These are phyloP conservation scores for Aspergillus sp. DNA, from an alignment of 2,329 filamentous ascomycete species.

Conservation along the genomic window DNA sequence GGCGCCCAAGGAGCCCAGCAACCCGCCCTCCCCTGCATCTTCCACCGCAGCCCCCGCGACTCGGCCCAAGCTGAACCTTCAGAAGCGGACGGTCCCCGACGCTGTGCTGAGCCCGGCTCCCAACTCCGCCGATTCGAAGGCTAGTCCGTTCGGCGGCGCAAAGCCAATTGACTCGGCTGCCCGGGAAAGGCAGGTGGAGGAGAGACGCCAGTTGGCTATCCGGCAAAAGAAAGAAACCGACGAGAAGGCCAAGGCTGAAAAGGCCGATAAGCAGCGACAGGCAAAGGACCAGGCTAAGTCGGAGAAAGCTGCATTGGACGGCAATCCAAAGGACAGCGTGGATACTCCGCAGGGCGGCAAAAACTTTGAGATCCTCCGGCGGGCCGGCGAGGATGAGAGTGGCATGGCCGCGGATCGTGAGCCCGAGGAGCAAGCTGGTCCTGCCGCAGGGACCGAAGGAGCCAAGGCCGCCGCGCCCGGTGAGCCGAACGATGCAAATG, in stretches of 20 bases:
- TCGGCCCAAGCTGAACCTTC: constrained; percentile 76
- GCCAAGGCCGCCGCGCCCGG: constrained; percentile 43
- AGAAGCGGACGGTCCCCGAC: constrained; percentile 85
- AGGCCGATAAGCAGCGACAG: constrained; percentile 51
- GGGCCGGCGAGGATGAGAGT: constrained; percentile 39
- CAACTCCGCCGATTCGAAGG: constrained; percentile 57
- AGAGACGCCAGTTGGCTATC: constrained; percentile 65
- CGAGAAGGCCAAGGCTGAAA: constrained; percentile 70
- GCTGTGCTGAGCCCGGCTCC: constrained; percentile 42
- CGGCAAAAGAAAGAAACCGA: constrained; percentile 80
- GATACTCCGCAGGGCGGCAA: constrained; percentile 36
- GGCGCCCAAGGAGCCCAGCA: constrained; percentile 66
- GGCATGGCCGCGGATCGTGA: constrained; percentile 44
- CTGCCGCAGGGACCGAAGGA: constrained; percentile 38
- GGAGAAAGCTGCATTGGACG: constrained; percentile 26
- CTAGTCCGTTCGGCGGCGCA: constrained; percentile 88
- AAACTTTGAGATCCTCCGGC: constrained; percentile 48
- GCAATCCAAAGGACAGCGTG: constrained; percentile 32
- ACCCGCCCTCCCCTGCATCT: constrained; percentile 64
- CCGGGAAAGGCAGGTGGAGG: constrained; percentile 80
- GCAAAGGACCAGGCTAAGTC: constrained; percentile 30
- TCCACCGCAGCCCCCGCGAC: constrained; percentile 47
- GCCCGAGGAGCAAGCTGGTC: constrained; percentile 38
- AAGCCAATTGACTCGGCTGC: constrained; percentile 88
- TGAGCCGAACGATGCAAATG: constrained; percentile 30